Conservation (phyloP, 768 basidiomycete species). For the Tylopilus rubrobrunneus region DNA sequence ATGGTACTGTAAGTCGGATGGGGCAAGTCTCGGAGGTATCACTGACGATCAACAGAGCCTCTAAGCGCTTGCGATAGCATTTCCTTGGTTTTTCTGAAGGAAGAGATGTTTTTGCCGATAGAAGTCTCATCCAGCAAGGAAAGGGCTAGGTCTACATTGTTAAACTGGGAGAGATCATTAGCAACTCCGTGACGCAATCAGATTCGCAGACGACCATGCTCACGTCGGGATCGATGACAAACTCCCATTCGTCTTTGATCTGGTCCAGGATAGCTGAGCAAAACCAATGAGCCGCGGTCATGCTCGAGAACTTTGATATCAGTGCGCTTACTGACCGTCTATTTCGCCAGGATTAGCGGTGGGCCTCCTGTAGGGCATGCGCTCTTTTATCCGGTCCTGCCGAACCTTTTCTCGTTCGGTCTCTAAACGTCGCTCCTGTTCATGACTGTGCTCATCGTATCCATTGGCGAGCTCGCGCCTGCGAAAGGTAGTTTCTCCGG, state of each 20-base stretch:
- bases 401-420: conserved; percentile 59
- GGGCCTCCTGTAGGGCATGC: conserved; percentile 52
- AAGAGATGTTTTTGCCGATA: conserved; percentile 67
- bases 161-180: conserved; percentile 56
- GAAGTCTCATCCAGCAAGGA: conserved; percentile 79
- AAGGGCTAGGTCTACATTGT: conserved; percentile 89
- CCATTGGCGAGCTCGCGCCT: conserved; percentile 52
- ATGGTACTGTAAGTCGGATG: conserved; percentile 4
- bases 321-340: conserved; percentile 58
- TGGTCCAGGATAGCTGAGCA: conserved; percentile 72
- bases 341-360: conserved; percentile 74
- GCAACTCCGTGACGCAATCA: conserved; percentile 1
- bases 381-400: conserved; percentile 67
- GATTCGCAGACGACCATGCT: conserved; percentile 20
- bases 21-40: not conserved
- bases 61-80: conserved; percentile 78
- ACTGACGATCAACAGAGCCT: conserved; percentile 84
- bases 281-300: conserved; percentile 1
- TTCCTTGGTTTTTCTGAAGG: conserved; percentile 72
- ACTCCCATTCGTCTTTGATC: conserved; percentile 88
- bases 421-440: conserved; percentile 56
- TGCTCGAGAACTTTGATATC: not conserved
- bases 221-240: conserved; percentile 79
- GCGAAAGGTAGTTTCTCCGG: conserved; percentile 43
- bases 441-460: conserved; percentile 51